Base-by-base conservation (phyloP, 179 eudicot genomes). In the Monotropa hypopitys region DNA sequence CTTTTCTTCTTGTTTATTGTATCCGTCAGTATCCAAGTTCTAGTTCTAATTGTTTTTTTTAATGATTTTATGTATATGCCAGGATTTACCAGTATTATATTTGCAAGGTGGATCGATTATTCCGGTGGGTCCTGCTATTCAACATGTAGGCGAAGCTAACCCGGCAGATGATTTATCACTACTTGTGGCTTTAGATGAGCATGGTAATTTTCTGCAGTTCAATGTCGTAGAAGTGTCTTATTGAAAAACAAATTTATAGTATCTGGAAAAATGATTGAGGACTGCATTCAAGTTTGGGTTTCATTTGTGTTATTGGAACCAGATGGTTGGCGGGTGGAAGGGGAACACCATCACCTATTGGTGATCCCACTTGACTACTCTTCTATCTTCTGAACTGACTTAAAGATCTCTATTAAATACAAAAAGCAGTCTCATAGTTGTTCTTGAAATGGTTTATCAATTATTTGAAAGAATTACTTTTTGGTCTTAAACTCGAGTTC, bases 31-130 rank as follows among this genome's bases (percentile, higher is more conserved):
- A 53, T 63, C 67, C 74, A 49, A 43, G 74, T 51, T 81, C 81
- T 67, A 70, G 45, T 51, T 18, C 61, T 59, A 32, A 20, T 40
- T 53, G 66, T 63, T 16, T 30, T 40, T 30, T 45, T 70, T 73
- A 47, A 32, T 35, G n/a, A 45, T 23, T 46, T 73, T 80, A 23
- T 76, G 23, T 77, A 56, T 78, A 35, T 79, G 10, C 70, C 84
- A 95, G 99, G 99, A 95, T 86, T 81, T 93, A 73, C 98, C 98
- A 35, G 89, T 87, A 40, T 70, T 95, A 45, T 95, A 90, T 82
- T 86, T 93, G 70, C 86, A 62, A 80, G 99, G 98, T 73, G 98
- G 98, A 85, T 95, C 96, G 16, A 87, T 95, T 62, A 85, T 95
- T 86, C 97, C 99, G 32, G 50, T 87, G 73, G 88, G 86, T 82